These are phyloP conservation scores for Fusarium annulatum DNA, from an alignment of 2,329 filamentous ascomycete genomes.

Conservation along the genomic window DNA sequence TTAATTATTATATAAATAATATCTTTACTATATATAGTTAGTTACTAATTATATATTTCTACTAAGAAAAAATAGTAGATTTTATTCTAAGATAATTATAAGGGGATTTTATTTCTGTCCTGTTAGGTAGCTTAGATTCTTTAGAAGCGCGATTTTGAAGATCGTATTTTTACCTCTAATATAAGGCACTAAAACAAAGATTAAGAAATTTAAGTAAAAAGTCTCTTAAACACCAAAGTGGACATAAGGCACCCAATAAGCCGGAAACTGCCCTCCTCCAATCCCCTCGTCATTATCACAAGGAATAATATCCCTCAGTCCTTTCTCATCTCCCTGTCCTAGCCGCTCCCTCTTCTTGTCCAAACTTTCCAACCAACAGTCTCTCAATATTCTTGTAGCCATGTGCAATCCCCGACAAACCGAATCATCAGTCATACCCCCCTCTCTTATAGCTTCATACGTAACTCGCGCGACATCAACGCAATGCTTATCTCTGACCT, in stretches of 20 bases:
- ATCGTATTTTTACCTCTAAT: no score
- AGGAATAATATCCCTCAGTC: neutral
- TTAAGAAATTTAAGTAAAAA: neutral
- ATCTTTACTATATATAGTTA: no score
- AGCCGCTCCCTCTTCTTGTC: neutral
- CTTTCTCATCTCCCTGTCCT: neutral
- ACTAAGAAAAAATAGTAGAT: no score
- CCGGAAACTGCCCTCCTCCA: no score
- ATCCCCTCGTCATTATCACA: neutral
- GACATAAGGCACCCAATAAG: conserved; percentile 3
- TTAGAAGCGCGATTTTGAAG: no score
- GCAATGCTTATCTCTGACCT: neutral
- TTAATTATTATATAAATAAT: no score
- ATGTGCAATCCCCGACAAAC: neutral
- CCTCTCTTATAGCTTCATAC: neutral
- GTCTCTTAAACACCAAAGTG: conserved; percentile 4
- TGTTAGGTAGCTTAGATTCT: no score
- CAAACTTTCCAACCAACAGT: neutral
- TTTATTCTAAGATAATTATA: no score
- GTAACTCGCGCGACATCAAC: neutral
- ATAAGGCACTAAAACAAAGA: no score
- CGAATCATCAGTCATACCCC: neutral
- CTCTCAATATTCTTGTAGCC: neutral
- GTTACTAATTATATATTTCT: no score
- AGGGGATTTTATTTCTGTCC: no score